A percentile compares a stretch with the other conserved stretches of the same genome.
Evolutionary conservation across 1,284 basidiomycete genomes (phyloP).

Genomic region (Ganoderma lingzhi): DNA sequence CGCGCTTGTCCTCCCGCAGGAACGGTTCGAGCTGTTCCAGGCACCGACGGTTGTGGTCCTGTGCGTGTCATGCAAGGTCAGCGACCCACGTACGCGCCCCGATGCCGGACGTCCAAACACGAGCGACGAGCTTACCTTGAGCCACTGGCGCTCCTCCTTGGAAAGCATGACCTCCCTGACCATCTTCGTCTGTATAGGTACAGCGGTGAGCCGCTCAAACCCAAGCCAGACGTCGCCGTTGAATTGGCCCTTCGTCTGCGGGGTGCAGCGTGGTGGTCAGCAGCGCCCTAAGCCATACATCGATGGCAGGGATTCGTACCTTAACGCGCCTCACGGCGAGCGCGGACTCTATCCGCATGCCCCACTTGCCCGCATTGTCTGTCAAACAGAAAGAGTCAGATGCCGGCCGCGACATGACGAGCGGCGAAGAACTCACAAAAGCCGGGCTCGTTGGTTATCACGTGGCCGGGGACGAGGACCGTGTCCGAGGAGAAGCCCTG

Average conservation of each 20-base stretch:
- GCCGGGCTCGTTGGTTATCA: conserved; percentile 90
- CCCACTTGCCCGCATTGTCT: conserved; percentile 88
- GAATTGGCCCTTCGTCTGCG: conserved; percentile 74
- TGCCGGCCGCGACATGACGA: background rate
- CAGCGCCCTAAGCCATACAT: conserved; percentile 21
- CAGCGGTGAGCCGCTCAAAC: conserved; percentile 90
- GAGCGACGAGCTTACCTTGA: conserved; percentile 66
- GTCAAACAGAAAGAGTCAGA: conserved; percentile 20
- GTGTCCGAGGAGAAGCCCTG: conserved; percentile 74
- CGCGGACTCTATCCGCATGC: conserved; percentile 91
- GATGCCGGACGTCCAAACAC: background rate
- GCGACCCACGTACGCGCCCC: background rate
- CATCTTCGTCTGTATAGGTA: conserved; percentile 94
- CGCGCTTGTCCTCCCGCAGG: conserved; percentile 82
- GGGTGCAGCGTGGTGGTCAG: background rate
- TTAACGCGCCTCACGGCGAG: conserved; percentile 74
- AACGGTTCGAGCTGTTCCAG: conserved; percentile 75
- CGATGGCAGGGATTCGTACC: conserved; percentile 46
- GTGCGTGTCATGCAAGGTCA: conserved; percentile 12
- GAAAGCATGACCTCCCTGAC: conserved; percentile 87
- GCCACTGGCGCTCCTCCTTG: conserved; percentile 88
- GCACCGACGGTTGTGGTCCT: conserved; percentile 89
- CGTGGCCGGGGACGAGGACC: conserved; percentile 82
- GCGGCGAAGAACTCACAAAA: conserved; percentile 64
- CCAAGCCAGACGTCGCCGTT: conserved; percentile 82